A percentile compares a stretch with the other conserved stretches of the same genome.
Evolutionary conservation across 176 grass and related monocot species (phyloP).

Genomic region (Miscanthus lutarioriparius): DNA sequence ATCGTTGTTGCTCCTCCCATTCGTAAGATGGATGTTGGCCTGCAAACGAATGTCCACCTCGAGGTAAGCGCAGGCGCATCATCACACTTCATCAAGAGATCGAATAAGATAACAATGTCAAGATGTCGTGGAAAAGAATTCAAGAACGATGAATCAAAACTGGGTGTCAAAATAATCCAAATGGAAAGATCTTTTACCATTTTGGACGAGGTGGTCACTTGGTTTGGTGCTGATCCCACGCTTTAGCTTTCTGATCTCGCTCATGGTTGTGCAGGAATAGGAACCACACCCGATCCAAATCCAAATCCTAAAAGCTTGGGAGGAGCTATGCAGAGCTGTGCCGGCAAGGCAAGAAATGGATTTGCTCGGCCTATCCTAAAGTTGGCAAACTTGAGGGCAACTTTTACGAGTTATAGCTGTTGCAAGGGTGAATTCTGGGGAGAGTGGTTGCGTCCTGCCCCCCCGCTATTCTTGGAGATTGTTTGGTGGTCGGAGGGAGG

Average conservation of each 20-base stretch:
- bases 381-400: slow-evolving; percentile 36
- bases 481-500: slow-evolving; percentile 41
- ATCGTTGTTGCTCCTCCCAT: slow-evolving; percentile 54
- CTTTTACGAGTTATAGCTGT: slow-evolving; percentile 36
- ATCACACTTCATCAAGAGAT: not conserved
- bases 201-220: slow-evolving; percentile 20
- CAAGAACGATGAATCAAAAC: not conserved
- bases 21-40: slow-evolving; percentile 43
- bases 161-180: not conserved
- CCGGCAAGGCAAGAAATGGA: slow-evolving; percentile 30
- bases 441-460: not conserved
- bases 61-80: not conserved
- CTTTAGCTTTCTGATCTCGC: slow-evolving; percentile 35
- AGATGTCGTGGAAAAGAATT: not conserved
- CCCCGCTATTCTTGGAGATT: slow-evolving; percentile 39
- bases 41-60: slow-evolving; percentile 10
- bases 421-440: slow-evolving; percentile 5
- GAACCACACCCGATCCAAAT: not conserved
- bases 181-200: slow-evolving; percentile 17
- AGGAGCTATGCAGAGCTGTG: slow-evolving; percentile 32
- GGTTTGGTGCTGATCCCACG: slow-evolving; percentile 45
- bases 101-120: not conserved
- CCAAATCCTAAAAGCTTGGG: slow-evolving; percentile 16
- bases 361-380: slow-evolving; percentile 41
- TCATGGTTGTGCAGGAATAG: slow-evolving; percentile 31